These are phyloP conservation scores for Dactylellina haptotyla DNA, from an alignment of 2,329 filamentous ascomycete species.

Conservation along the genomic window DNA sequence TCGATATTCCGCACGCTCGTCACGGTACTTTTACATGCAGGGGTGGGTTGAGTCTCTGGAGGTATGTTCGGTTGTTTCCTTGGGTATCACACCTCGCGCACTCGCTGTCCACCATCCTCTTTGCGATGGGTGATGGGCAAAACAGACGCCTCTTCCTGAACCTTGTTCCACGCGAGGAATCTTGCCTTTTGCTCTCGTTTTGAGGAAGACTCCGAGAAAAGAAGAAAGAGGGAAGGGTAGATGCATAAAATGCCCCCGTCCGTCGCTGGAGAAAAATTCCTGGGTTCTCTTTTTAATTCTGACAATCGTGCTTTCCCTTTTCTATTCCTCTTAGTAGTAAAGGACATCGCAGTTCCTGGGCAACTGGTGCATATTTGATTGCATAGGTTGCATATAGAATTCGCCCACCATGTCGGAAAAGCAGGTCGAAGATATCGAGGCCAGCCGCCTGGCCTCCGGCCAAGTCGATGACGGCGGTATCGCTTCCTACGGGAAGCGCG, in stretches of 20 bases:
- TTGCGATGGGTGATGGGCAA: slow-evolving; percentile 32
- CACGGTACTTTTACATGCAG: slow-evolving; percentile 26
- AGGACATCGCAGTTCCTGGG: slow-evolving; percentile 24
- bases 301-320: slow-evolving; percentile 40
- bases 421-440: slow-evolving; percentile 48
- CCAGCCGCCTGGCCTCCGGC: slow-evolving; percentile 19
- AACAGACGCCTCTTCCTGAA: slow-evolving; percentile 27
- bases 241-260: slow-evolving; percentile 27
- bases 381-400: slow-evolving; percentile 20
- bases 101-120: slow-evolving; percentile 47
- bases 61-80: slow-evolving; percentile 30
- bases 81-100: not conserved
- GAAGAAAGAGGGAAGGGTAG: slow-evolving; percentile 7
- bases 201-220: not conserved
- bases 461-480: slow-evolving; percentile 20
- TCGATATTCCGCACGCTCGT: slow-evolving; percentile 15
- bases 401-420: slow-evolving; percentile 44
- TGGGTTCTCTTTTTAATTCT: slow-evolving; percentile 11
- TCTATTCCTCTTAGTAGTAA: slow-evolving; percentile 6
- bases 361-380: slow-evolving; percentile 6
- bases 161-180: slow-evolving; percentile 36
- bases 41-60: slow-evolving; percentile 19
- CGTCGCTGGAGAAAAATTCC: slow-evolving; percentile 20
- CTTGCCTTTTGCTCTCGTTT: not conserved
- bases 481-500: slow-evolving; percentile 24